These are phyloP conservation scores for Botrytis deweyae DNA, from an alignment of 2,329 filamentous ascomycete genomes.

Conservation along the genomic window DNA sequence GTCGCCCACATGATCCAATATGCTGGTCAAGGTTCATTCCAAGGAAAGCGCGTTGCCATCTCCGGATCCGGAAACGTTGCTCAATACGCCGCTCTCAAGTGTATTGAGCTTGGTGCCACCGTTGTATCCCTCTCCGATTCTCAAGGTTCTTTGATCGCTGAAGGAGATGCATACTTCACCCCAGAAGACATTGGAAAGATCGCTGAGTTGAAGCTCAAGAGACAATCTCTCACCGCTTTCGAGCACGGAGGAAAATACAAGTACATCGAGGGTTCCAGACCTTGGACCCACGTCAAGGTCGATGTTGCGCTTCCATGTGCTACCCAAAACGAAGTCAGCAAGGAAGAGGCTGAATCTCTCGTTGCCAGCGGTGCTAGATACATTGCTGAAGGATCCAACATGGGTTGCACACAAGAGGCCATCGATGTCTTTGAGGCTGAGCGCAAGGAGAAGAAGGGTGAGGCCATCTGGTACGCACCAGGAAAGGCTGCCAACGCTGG, in stretches of 20 bases:
- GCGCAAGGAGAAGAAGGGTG: conserved; percentile 65
- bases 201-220: conserved; percentile 80
- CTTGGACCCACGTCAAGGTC: conserved; percentile 88
- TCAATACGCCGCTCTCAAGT: conserved; percentile 94
- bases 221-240: conserved; percentile 76
- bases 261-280: conserved; percentile 83
- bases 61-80: conserved; percentile 98
- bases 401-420: conserved; percentile 95
- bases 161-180: conserved; percentile 68
- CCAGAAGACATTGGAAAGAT: conserved; percentile 77
- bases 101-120: conserved; percentile 89
- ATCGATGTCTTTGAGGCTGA: conserved; percentile 88
- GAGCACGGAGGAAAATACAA: conserved; percentile 67
- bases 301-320: conserved; percentile 91
- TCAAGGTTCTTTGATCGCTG: conserved; percentile 78
- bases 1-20: conserved; percentile 94
- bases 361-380: conserved; percentile 75
- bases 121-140: conserved; percentile 94
- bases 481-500: conserved; percentile 97
- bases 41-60: conserved; percentile 90
- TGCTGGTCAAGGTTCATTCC: conserved; percentile 80
- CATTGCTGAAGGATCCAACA: conserved; percentile 96
- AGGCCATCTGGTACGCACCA: conserved; percentile 90
- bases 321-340: conserved; percentile 95
- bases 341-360: conserved; percentile 83